Base-by-base conservation (phyloP, 2,329 filamentous ascomycete genomes). In the Ambrosiella beaveri region DNA sequence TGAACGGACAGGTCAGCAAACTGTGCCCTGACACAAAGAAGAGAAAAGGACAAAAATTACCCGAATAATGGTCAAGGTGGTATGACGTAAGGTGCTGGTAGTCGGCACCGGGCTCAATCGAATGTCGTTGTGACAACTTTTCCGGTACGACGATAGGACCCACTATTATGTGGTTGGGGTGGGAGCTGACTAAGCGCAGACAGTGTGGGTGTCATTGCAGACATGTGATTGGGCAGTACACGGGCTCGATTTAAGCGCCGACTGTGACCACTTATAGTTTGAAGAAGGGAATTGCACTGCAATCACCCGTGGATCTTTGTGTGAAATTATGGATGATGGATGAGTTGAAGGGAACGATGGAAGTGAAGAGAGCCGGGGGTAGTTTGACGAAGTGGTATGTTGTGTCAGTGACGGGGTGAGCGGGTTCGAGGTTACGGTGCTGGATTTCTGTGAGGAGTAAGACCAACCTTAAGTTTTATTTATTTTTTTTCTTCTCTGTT, bases 181-280 rank as follows among this genome's bases (percentile, higher is more conserved):
- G 9, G 5, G 15, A 9, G 47, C 35, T 57, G 56, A 59, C 45
- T 56, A 56, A 56, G 12, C 40, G 35, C 3, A 17, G n/a, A 6
- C 6, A 41, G 41, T 39, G 15, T 47, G 53, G 58, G 54, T 39
- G 39, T 38, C n/a, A 44, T n/a, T 9, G 6, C 4, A 35, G 35
- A 37, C 51, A 49, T 55, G 52, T 61, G 59, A 61, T 61, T 61
- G 56, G 59, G 27, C 47, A 49, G 36, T 37, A 35, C 36, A 40
- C 37, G 59, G 39, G 50, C 52, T 52, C 49, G 39, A 47, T 38
- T 61, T 61, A 61, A 61, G 59, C 59, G 59, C 59, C 59, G 59
- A 40, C 37, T 41, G 50, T 56, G 53, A 61, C 56, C 56, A 61
- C 59, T 61, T 58, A 61, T 56, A 61, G 53, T 45, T 56, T 50